phyloP scores from a whole-genome alignment of 1,284 basidiomycete genomes.

The Naganishia sp. region DNA sequence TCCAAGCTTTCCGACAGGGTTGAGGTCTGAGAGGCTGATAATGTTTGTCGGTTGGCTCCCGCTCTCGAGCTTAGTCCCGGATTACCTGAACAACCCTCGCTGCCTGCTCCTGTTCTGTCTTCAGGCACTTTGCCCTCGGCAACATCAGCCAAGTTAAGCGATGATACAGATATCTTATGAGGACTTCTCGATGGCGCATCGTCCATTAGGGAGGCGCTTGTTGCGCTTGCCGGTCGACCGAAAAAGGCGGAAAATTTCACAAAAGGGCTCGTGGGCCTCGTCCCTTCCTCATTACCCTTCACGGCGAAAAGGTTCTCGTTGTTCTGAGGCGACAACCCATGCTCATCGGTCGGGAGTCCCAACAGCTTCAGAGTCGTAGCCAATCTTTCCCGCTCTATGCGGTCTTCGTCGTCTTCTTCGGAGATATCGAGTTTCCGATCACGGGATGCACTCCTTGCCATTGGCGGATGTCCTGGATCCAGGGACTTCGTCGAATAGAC shows the following conservation, averaged over 20 bases:
- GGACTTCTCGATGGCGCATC: neutral
- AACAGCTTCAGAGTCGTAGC: slow-evolving; percentile 87
- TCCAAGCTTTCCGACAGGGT: neutral
- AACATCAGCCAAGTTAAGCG: neutral
- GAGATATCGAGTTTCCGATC: slow-evolving; percentile 57
- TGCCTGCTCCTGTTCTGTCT: neutral
- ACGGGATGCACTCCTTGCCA: slow-evolving; percentile 5
- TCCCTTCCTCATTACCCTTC: too few species aligned
- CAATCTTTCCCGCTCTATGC: slow-evolving; percentile 75
- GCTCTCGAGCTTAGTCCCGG: slow-evolving; percentile 35
- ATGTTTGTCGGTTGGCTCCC: slow-evolving; percentile 25
- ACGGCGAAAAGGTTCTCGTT: too few species aligned
- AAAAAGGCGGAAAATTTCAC: slow-evolving; percentile 37
- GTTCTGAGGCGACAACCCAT: too few species aligned
- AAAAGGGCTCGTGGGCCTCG: slow-evolving; percentile 32
- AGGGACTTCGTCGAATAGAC: too few species aligned
- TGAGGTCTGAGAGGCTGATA: slow-evolving; percentile 4
- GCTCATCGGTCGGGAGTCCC: slow-evolving; percentile 65
- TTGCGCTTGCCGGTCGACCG: slow-evolving; percentile 20
- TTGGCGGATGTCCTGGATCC: neutral
- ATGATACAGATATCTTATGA: neutral
- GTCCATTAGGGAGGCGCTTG: slow-evolving; percentile 5
- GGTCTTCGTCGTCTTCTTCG: slow-evolving; percentile 85
- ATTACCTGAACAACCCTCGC: neutral
- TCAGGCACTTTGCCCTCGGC: neutral